Evolutionary conservation across 2,329 filamentous ascomycete species (phyloP).

Genomic region (Penicillium sp.): DNA sequence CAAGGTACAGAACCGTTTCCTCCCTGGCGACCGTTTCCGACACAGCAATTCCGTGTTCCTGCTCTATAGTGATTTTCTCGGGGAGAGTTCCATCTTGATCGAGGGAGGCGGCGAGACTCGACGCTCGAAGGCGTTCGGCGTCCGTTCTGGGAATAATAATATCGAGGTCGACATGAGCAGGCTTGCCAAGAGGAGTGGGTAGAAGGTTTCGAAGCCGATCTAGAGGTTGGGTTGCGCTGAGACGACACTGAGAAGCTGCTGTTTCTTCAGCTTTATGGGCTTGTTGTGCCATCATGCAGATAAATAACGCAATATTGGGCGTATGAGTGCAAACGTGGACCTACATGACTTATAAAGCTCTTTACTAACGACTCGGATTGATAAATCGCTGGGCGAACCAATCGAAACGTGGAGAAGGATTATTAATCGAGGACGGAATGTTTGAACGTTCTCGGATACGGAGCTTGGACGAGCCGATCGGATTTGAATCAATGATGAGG

Average conservation of each 20-base stretch:
- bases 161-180: constrained; percentile 1
- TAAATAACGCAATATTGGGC: not conserved
- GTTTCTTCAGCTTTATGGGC: not conserved
- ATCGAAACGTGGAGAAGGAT: constrained; percentile 13
- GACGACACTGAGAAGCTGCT: constrained; percentile 8
- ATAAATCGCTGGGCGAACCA: constrained; percentile 13
- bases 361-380: constrained; percentile 3
- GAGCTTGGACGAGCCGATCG: constrained; percentile 3
- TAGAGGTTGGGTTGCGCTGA: constrained; percentile 18
- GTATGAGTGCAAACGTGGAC: not conserved
- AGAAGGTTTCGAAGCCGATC: constrained; percentile 13
- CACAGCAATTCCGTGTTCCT: constrained; percentile 15
- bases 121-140: constrained; percentile 16
- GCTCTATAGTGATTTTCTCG: constrained; percentile 19
- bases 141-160: constrained; percentile 16
- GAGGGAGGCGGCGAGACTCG: constrained; percentile 12
- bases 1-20: constrained; percentile 71
- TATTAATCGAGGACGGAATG: constrained; percentile 23
- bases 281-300: constrained; percentile 11
- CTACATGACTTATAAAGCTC: constrained; percentile 3
- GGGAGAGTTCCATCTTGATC: constrained; percentile 20
- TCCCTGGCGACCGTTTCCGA: constrained; percentile 10
- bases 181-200: not conserved
- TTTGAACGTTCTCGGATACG: not conserved
- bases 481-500: not conserved